phyloP scores from a whole-genome alignment of 352 stramenopile genomes.

The Discostella stelligera region DNA sequence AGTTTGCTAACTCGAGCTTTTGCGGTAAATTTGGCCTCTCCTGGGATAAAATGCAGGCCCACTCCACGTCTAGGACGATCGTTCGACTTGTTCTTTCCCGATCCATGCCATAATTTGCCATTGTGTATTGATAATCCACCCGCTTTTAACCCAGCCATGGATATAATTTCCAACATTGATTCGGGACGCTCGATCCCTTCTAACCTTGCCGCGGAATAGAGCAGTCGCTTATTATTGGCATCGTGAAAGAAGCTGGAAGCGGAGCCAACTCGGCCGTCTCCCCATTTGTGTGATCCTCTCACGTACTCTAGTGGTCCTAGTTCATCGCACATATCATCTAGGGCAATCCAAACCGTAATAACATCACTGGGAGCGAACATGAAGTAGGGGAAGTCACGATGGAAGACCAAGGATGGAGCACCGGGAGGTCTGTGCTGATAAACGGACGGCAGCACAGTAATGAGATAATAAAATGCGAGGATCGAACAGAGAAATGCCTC shows the following conservation, averaged over 20 bases:
- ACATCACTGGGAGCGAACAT: slow-evolving; percentile 81
- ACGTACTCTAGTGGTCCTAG: slow-evolving; percentile 81
- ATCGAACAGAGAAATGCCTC: no score
- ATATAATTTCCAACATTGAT: slow-evolving; percentile 51
- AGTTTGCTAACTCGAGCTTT: slow-evolving; percentile 63
- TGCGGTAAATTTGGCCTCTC: slow-evolving; percentile 59
- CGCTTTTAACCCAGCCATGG: slow-evolving; percentile 57
- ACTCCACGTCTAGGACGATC: slow-evolving; percentile 59
- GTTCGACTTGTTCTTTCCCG: slow-evolving; percentile 54
- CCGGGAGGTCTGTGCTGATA: slow-evolving; percentile 54
- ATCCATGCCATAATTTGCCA: slow-evolving; percentile 78
- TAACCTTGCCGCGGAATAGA: slow-evolving; percentile 56
- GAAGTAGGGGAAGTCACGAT: slow-evolving; percentile 85
- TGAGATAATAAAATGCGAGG: neutral
- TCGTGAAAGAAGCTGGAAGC: slow-evolving; percentile 64
- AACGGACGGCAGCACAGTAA: neutral
- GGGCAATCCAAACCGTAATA: slow-evolving; percentile 83
- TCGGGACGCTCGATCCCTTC: slow-evolving; percentile 48
- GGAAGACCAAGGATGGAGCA: slow-evolving; percentile 74
- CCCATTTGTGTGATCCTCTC: slow-evolving; percentile 66
- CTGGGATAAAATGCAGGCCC: slow-evolving; percentile 78
- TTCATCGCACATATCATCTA: slow-evolving; percentile 82
- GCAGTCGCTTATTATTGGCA: slow-evolving; percentile 48
- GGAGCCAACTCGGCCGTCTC: slow-evolving; percentile 54
- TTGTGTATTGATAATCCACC: slow-evolving; percentile 75